These are phyloP conservation scores for Blumeria graminis DNA, from an alignment of 2,329 filamentous ascomycete genomes.

Conservation along the genomic window DNA sequence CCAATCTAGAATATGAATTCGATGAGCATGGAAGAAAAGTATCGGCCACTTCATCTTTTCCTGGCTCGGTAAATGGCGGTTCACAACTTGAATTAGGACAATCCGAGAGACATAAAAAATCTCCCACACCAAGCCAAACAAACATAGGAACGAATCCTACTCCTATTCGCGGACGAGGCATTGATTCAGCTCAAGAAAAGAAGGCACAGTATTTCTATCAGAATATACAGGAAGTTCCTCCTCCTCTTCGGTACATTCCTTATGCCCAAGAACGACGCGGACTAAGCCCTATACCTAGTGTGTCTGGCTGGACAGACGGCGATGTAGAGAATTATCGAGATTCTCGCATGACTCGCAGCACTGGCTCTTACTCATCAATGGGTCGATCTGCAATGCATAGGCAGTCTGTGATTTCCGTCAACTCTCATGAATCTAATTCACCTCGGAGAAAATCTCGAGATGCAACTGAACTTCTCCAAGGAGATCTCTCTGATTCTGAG, in stretches of 20 bases:
- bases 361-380: constrained; percentile 36
- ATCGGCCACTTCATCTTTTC: constrained; percentile 5
- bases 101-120: constrained; percentile 3
- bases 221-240: constrained; percentile 32
- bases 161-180: constrained; percentile 10
- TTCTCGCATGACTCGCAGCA: constrained; percentile 26
- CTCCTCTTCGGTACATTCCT: constrained; percentile 39
- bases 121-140: constrained; percentile 6
- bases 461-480: constrained; percentile 14
- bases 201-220: constrained; percentile 19
- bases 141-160: constrained; percentile 4
- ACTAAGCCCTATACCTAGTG: constrained; percentile 75
- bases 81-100: too few relatives aligned
- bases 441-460: constrained; percentile 13
- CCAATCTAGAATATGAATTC: constrained; percentile 13
- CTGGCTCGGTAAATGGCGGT: too few relatives aligned
- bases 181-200: constrained; percentile 10
- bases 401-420: constrained; percentile 31
- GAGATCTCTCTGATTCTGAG: constrained; percentile 19
- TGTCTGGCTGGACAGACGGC: constrained; percentile 61
- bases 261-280: constrained; percentile 45
- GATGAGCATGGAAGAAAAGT: constrained; percentile 15
- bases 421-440: constrained; percentile 13
- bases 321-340: constrained; percentile 34
- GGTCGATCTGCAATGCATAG: constrained; percentile 29